Evolutionary conservation across 202 grass and related monocot species (phyloP).

Genomic region (Brachypodium distachyon): DNA sequence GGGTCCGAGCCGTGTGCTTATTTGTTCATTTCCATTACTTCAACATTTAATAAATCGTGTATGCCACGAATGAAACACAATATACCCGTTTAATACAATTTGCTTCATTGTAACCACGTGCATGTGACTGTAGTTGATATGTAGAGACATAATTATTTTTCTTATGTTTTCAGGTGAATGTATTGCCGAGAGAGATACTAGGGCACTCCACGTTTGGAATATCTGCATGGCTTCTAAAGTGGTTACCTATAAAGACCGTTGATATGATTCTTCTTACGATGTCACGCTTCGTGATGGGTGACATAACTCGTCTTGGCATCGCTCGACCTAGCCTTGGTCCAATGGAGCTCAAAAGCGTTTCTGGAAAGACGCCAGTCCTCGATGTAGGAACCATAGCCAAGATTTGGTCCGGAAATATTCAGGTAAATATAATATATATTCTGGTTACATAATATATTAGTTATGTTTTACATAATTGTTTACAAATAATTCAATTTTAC

Average conservation of each 20-base stretch:
- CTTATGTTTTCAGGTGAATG: conserved; percentile 48
- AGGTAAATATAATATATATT: conserved; percentile 23
- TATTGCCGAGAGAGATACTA: conserved; percentile 73
- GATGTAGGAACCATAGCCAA: conserved; percentile 66
- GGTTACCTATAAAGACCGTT: conserved; percentile 26
- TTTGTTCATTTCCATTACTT: too few species aligned
- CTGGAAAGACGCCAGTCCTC: conserved; percentile 77
- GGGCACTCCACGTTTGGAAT: conserved; percentile 71
- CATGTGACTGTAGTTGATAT: conserved; percentile 7
- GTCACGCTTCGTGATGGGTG: conserved; percentile 42
- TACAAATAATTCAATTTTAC: neutral
- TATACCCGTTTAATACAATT: too few species aligned
- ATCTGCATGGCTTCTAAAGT: conserved; percentile 55
- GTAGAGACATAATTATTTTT: neutral
- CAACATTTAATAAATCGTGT: too few species aligned
- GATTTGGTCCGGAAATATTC: conserved; percentile 70
- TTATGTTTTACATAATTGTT: neutral
- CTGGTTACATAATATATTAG: neutral
- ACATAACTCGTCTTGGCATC: conserved; percentile 45
- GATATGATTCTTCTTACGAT: conserved; percentile 52
- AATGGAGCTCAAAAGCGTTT: conserved; percentile 50
- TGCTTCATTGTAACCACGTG: too few species aligned
- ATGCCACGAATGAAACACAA: too few species aligned
- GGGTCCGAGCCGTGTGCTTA: too few species aligned
- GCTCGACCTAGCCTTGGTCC: conserved; percentile 61